These are phyloP conservation scores for Berberis thunbergii DNA, from an alignment of 164 flowering plant species.

Conservation along the genomic window DNA sequence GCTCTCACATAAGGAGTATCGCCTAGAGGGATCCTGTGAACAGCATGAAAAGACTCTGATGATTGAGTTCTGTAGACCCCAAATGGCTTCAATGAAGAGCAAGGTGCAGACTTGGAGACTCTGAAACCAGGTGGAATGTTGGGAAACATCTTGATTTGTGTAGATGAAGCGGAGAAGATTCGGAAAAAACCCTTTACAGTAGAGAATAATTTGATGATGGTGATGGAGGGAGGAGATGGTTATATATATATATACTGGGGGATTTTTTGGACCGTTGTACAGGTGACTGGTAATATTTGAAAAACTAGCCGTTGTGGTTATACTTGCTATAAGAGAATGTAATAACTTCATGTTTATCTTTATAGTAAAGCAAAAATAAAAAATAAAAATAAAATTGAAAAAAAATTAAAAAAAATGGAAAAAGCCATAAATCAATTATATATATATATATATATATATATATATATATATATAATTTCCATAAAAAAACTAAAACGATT, in stretches of 20 bases:
- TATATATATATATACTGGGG: not conserved
- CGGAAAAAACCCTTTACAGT: not conserved
- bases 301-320: slow-evolving; percentile 46
- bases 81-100: slow-evolving; percentile 82
- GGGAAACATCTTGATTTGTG: not conserved
- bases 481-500: no score
- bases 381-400: no score
- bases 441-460: no score
- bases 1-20: slow-evolving; percentile 94
- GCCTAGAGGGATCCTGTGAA: slow-evolving; percentile 91
- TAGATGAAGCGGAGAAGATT: slow-evolving; percentile 10
- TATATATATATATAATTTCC: no score
- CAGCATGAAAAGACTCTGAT: slow-evolving; percentile 68
- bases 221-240: slow-evolving; percentile 6
- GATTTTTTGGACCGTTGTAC: slow-evolving; percentile 57
- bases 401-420: no score
- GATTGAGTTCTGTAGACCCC: slow-evolving; percentile 51
- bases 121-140: slow-evolving; percentile 63
- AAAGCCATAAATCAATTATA: no score
- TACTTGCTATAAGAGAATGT: no score
- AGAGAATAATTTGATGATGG: slow-evolving; percentile 1
- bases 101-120: slow-evolving; percentile 82
- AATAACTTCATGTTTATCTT: not conserved
- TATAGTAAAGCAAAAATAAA: not conserved
- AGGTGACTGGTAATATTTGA: slow-evolving; percentile 22